phyloP scores from a whole-genome alignment of 2,329 filamentous ascomycete genomes.

The Rutstroemia sp. region DNA sequence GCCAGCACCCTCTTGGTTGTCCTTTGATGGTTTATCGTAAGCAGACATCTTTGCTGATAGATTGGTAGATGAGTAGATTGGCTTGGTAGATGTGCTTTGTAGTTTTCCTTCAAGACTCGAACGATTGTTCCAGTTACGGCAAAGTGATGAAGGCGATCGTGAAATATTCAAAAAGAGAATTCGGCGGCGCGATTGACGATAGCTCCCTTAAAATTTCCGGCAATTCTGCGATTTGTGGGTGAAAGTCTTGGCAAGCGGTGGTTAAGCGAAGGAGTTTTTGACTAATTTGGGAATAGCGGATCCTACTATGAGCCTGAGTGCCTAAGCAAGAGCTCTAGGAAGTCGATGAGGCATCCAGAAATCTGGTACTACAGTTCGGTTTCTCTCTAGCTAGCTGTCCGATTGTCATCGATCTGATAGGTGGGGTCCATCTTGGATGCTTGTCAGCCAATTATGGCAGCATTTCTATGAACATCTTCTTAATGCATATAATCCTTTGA shows the following conservation, averaged over 20 bases:
- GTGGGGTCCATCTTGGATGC: not conserved
- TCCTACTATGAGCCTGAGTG: not conserved
- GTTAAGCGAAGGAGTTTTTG: constrained; percentile 11
- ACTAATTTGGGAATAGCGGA: constrained; percentile 6
- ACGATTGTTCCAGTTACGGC: constrained; percentile 57
- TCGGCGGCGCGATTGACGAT: not conserved
- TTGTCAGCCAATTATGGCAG: no score
- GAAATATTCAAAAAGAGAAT: not conserved
- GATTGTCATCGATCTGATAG: constrained; percentile 4
- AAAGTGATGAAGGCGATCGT: constrained; percentile 64
- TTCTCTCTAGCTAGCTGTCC: not conserved
- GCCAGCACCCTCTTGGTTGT: constrained; percentile 69
- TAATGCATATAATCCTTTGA: constrained; percentile 8
- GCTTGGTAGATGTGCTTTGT: constrained; percentile 26
- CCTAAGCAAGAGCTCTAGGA: not conserved
- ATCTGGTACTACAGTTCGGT: not conserved
- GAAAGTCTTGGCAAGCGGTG: constrained; percentile 14
- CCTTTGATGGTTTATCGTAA: constrained; percentile 87
- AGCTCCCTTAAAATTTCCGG: not conserved
- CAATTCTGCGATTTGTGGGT: constrained; percentile 14
- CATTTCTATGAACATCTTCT: no score
- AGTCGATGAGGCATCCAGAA: not conserved
- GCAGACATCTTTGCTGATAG: constrained; percentile 55
- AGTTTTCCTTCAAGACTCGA: constrained; percentile 70
- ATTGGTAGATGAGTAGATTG: constrained; percentile 1